Evolutionary conservation across 352 stramenopile species (phyloP).

Genomic region (Pythium myriotylum): DNA sequence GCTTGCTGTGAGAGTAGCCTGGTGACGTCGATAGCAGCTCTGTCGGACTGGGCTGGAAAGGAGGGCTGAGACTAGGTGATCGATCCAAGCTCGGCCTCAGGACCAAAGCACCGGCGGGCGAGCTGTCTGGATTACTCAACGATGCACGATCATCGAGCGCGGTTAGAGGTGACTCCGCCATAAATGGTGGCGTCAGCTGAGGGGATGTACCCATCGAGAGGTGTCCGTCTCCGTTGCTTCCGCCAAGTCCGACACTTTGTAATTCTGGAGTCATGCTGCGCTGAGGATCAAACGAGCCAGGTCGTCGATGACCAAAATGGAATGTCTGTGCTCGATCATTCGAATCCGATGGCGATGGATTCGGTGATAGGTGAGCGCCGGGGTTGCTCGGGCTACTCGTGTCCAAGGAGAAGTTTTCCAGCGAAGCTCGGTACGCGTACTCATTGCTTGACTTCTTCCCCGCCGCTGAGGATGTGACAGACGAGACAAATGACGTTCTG

Average conservation of each 20-base stretch:
- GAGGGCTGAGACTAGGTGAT: slow-evolving; percentile 38
- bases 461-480: slow-evolving; percentile 26
- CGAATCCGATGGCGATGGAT: slow-evolving; percentile 9
- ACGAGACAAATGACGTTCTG: slow-evolving; percentile 30
- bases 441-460: slow-evolving; percentile 33
- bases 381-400: slow-evolving; percentile 11
- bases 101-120: slow-evolving; percentile 29
- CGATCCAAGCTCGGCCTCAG: slow-evolving; percentile 20
- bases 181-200: slow-evolving; percentile 43
- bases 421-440: slow-evolving; percentile 38
- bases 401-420: slow-evolving; percentile 77
- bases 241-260: neutral
- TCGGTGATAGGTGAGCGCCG: neutral
- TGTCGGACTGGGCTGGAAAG: slow-evolving; percentile 67
- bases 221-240: slow-evolving; percentile 3
- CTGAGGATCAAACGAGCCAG: slow-evolving; percentile 18
- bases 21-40: slow-evolving; percentile 75
- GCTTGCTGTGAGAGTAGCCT: slow-evolving; percentile 75
- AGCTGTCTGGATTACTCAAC: neutral
- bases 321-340: slow-evolving; percentile 19
- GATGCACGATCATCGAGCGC: neutral
- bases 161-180: slow-evolving; percentile 10
- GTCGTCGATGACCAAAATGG: slow-evolving; percentile 13
- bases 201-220: slow-evolving; percentile 26
- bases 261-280: slow-evolving; percentile 22